A percentile compares a stretch with the other conserved stretches of the same genome.
phyloP scores from a whole-genome alignment of 495 filamentous ascomycete genomes.

The Corynascus novoguineensis region DNA sequence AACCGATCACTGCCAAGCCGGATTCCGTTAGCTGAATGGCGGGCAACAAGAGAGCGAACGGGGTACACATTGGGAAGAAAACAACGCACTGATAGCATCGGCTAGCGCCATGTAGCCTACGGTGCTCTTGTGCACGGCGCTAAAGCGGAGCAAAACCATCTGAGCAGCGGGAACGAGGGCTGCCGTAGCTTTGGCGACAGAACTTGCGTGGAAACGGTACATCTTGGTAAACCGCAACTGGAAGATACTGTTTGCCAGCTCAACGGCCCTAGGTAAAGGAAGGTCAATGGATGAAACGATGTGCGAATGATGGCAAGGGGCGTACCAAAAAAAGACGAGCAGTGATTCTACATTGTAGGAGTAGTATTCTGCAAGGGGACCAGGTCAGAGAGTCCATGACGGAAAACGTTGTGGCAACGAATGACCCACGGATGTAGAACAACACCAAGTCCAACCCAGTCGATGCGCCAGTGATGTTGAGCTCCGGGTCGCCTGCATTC shows the following conservation, averaged over 20 bases:
- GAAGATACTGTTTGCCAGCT: constrained; percentile 36
- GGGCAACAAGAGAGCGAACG: not conserved
- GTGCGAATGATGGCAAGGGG: not conserved
- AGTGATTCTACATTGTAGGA: constrained; percentile 46
- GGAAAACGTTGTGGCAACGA: not conserved
- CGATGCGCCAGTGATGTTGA: constrained; percentile 43
- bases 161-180: constrained; percentile 34
- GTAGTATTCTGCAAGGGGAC: constrained; percentile 42
- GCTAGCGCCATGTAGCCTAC: constrained; percentile 36
- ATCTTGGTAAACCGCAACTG: constrained; percentile 22
- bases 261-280: constrained; percentile 31
- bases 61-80: not conserved
- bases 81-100: constrained; percentile 37
- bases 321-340: constrained; percentile 42
- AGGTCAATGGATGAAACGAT: not conserved
- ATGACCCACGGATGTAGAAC: constrained; percentile 42
- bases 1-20: constrained; percentile 45
- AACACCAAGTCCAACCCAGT: constrained; percentile 40
- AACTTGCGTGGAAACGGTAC: constrained; percentile 24
- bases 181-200: constrained; percentile 34
- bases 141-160: constrained; percentile 34
- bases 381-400: not conserved
- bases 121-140: constrained; percentile 25
- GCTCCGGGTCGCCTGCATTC: constrained; percentile 36
- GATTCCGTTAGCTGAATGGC: not conserved